These are phyloP conservation scores for Kluyveromyces starmeri DNA, from an alignment of 805 yeast genomes.

Conservation along the genomic window DNA sequence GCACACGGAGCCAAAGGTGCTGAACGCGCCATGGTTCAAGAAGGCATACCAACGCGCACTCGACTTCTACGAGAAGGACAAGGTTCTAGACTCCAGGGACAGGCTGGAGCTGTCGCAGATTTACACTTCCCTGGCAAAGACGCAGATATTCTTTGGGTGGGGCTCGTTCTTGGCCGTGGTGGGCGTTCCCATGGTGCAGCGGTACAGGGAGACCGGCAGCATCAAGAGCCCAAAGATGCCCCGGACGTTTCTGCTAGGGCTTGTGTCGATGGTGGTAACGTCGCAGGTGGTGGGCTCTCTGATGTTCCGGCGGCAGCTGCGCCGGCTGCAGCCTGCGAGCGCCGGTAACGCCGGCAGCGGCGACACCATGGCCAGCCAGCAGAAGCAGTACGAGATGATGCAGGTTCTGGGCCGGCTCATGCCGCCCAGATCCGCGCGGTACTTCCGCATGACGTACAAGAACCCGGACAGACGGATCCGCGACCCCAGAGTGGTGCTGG, in stretches of 20 bases:
- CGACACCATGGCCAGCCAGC: slow-evolving; percentile 18
- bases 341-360: background rate
- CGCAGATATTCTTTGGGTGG: slow-evolving; percentile 33
- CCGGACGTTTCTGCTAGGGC: slow-evolving; percentile 34
- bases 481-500: slow-evolving; percentile 42
- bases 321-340: slow-evolving; percentile 15
- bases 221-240: slow-evolving; percentile 34
- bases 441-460: slow-evolving; percentile 42
- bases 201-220: slow-evolving; percentile 27
- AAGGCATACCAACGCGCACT: slow-evolving; percentile 37
- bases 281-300: slow-evolving; percentile 26
- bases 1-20: background rate
- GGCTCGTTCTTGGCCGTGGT: slow-evolving; percentile 35
- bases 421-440: slow-evolving; percentile 39
- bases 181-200: slow-evolving; percentile 34
- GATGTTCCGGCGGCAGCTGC: slow-evolving; percentile 28
- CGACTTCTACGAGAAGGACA: slow-evolving; percentile 43
- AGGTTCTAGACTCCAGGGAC: slow-evolving; percentile 33
- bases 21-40: slow-evolving; percentile 27
- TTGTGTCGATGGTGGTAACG: slow-evolving; percentile 31
- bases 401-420: slow-evolving; percentile 26
- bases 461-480: slow-evolving; percentile 45
- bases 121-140: slow-evolving; percentile 30
- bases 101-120: slow-evolving; percentile 34
- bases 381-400: slow-evolving; percentile 29